phyloP scores from a whole-genome alignment of 2,329 filamentous ascomycete genomes.

The Diaporthe vaccinii region DNA sequence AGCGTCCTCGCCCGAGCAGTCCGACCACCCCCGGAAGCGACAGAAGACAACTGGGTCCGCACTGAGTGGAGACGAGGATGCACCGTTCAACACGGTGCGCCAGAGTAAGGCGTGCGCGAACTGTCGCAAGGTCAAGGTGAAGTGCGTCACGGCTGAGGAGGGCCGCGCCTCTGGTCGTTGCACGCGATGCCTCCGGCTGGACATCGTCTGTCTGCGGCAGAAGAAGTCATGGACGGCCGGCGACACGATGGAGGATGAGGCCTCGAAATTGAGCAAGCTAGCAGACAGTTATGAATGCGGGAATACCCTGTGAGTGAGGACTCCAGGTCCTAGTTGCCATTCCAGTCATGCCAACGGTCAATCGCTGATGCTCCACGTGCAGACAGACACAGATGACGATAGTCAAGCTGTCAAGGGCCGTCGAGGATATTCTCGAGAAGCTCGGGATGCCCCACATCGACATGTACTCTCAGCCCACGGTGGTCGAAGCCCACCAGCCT shows the following conservation, averaged over 20 bases:
- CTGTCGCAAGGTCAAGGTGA: slow-evolving; percentile 15
- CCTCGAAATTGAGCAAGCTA: neutral
- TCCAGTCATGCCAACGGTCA: too few relatives aligned
- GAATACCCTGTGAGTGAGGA: neutral
- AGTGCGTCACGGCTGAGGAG: slow-evolving; percentile 8
- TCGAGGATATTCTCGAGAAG: slow-evolving; percentile 17
- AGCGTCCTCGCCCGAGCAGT: slow-evolving; percentile 18
- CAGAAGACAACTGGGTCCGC: neutral
- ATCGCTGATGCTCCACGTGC: neutral
- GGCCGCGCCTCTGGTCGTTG: neutral
- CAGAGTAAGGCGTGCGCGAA: slow-evolving; percentile 7
- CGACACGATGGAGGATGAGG: neutral
- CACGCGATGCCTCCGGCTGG: slow-evolving; percentile 1
- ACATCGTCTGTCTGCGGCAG: slow-evolving; percentile 19
- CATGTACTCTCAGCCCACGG: slow-evolving; percentile 4
- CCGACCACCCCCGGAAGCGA: slow-evolving; percentile 11
- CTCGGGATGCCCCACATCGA: slow-evolving; percentile 8
- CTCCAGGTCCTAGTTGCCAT: rapidly evolving
- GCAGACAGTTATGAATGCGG: slow-evolving; percentile 17
- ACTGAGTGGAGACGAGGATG: neutral
- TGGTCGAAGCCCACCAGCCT: slow-evolving; percentile 3
- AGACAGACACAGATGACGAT: slow-evolving; percentile 21
- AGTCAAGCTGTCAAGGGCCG: slow-evolving; percentile 7
- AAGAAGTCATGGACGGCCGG: slow-evolving; percentile 14
- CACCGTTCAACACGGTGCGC: neutral